Percentiles rank a stretch among this genome's conserved stretches.
phyloP scores from a whole-genome alignment of 495 filamentous ascomycete species.

The Talaromyces thailandensis region DNA sequence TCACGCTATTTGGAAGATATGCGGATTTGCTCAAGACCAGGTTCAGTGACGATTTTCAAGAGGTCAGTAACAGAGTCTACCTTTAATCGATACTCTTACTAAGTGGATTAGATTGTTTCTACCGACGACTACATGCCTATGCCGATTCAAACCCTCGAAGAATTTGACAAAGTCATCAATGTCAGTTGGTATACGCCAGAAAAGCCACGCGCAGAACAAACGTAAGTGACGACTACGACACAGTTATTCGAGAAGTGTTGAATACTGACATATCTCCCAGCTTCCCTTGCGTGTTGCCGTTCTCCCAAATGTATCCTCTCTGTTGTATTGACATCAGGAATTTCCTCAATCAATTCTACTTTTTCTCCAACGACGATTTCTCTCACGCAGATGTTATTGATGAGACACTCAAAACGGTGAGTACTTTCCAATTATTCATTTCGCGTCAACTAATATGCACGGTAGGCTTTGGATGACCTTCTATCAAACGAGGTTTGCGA shows the following conservation, averaged over 20 bases:
- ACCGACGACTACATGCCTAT: constrained; percentile 99
- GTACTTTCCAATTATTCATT: constrained; percentile 2
- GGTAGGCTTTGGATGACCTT: constrained; percentile 74
- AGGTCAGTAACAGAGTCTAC: constrained; percentile 38
- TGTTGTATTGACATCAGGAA: constrained; percentile 97
- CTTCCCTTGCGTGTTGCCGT: constrained; percentile 86
- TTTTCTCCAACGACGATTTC: constrained; percentile 92
- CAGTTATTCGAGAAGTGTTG: neutral
- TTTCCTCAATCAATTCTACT: constrained; percentile 93
- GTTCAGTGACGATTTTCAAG: constrained; percentile 89
- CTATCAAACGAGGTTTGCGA: constrained; percentile 85
- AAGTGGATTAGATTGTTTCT: constrained; percentile 65
- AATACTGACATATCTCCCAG: constrained; percentile 29
- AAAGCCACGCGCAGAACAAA: constrained; percentile 62
- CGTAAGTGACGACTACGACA: constrained; percentile 37
- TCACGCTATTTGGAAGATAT: constrained; percentile 87
- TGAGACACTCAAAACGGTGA: constrained; percentile 69
- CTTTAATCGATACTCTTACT: neutral
- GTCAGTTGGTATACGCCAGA: constrained; percentile 91
- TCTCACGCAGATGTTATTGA: constrained; percentile 79
- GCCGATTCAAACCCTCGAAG: constrained; percentile 79
- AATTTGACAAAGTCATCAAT: constrained; percentile 89
- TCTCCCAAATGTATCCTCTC: constrained; percentile 97
- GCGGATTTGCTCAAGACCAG: constrained; percentile 81
- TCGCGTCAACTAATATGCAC: neutral